Conservation (phyloP, 2,329 filamentous ascomycete genomes). For the Fusarium cicatricum region DNA sequence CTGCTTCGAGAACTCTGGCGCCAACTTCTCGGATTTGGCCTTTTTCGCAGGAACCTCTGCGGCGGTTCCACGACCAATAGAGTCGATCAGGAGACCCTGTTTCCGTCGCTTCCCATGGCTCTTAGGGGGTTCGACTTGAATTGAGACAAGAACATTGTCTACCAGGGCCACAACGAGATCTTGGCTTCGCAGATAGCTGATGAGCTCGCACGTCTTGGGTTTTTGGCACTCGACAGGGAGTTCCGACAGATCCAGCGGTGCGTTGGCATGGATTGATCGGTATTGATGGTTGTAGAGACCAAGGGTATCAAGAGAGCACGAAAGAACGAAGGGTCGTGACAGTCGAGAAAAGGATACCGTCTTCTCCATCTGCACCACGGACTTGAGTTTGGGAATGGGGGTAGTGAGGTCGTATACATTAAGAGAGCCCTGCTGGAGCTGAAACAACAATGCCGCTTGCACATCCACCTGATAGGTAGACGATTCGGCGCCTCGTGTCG, state of each 20-base stretch:
- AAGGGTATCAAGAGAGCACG: slow-evolving; percentile 64
- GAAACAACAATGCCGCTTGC: slow-evolving; percentile 69
- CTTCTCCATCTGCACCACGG: slow-evolving; percentile 59
- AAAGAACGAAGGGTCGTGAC: slow-evolving; percentile 71
- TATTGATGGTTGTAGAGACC: slow-evolving; percentile 76
- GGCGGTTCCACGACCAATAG: slow-evolving; percentile 70
- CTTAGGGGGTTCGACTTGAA: slow-evolving; percentile 72
- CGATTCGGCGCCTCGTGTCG: slow-evolving; percentile 17
- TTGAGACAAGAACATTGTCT: slow-evolving; percentile 70
- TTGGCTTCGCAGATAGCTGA: slow-evolving; percentile 70
- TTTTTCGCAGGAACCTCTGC: slow-evolving; percentile 49
- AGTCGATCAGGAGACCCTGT: slow-evolving; percentile 74
- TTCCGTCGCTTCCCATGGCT: slow-evolving; percentile 63
- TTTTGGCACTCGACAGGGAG: slow-evolving; percentile 48
- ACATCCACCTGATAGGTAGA: slow-evolving; percentile 65
- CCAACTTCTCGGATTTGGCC: slow-evolving; percentile 43
- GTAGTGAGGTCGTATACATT: slow-evolving; percentile 70
- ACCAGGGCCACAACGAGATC: slow-evolving; percentile 71
- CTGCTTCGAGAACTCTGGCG: slow-evolving; percentile 46
- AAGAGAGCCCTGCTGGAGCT: slow-evolving; percentile 63
- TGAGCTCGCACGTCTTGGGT: slow-evolving; percentile 54
- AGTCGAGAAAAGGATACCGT: slow-evolving; percentile 71
- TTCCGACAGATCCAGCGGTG: slow-evolving; percentile 55
- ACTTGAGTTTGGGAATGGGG: slow-evolving; percentile 67
- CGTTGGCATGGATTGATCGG: slow-evolving; percentile 64